A percentile compares a stretch with the other conserved stretches of the same genome.
Conservation (phyloP, 176 grass and related monocot genomes). For the Cocos nucifera region DNA sequence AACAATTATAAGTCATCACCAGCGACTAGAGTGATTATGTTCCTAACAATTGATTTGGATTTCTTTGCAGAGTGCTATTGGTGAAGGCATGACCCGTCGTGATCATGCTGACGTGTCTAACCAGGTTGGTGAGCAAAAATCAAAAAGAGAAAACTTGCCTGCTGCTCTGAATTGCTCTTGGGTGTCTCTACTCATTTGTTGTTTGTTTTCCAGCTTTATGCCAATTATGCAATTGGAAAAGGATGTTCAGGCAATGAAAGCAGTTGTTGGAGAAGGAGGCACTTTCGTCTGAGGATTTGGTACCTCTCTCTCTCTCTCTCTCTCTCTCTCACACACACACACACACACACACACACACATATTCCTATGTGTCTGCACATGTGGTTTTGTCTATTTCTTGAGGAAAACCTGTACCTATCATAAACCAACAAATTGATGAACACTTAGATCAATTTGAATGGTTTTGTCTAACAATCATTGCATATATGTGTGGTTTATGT, state of each 20-base stretch:
- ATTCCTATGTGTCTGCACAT: background rate
- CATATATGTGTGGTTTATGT: too few relatives aligned
- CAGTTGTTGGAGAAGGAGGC: slow-evolving; percentile 98
- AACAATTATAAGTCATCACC: too few relatives aligned
- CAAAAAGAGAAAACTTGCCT: background rate
- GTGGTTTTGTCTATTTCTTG: slow-evolving; percentile 1
- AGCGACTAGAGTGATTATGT: too few relatives aligned
- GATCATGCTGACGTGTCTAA: slow-evolving; percentile 99
- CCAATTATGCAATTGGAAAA: slow-evolving; percentile 99
- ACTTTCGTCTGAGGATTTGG: slow-evolving; percentile 96
- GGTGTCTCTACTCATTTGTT: slow-evolving; percentile 4
- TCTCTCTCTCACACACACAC: background rate
- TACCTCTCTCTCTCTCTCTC: slow-evolving; percentile 18
- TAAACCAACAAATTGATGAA: too few relatives aligned
- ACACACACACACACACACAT: background rate
- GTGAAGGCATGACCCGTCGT: slow-evolving; percentile 98
- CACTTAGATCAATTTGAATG: too few relatives aligned
- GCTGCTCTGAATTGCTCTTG: background rate
- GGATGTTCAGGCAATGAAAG: slow-evolving; percentile 99
- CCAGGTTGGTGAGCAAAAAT: slow-evolving; percentile 40
- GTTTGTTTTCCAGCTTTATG: slow-evolving; percentile 64
- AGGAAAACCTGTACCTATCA: too few relatives aligned
- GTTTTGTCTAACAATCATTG: too few relatives aligned
- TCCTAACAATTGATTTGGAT: background rate
- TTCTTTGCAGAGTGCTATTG: slow-evolving; percentile 85